Percentiles rank a stretch among this genome's conserved stretches.
Evolutionary conservation across 2,329 filamentous ascomycete species (phyloP).

Genomic region (Verticillium isaacii): DNA sequence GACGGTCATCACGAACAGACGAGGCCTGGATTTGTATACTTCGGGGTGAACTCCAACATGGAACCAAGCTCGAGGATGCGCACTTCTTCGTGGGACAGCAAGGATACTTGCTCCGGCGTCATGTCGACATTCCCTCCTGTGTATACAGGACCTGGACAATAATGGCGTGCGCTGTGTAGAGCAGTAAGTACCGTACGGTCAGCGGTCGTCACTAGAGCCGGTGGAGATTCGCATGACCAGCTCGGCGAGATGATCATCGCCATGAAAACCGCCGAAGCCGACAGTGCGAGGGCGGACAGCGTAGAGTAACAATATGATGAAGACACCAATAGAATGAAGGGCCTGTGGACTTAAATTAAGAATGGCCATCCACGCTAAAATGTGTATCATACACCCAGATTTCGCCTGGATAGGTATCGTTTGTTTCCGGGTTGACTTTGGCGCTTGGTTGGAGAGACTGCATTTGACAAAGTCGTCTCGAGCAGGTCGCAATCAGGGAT

Average conservation of each 20-base stretch:
- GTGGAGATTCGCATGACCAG: slow-evolving; percentile 5
- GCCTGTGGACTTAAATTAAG: slow-evolving; percentile 1
- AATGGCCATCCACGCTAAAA: too few relatives aligned
- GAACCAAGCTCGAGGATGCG: slow-evolving; percentile 13
- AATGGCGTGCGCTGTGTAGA: slow-evolving; percentile 17
- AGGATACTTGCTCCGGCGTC: slow-evolving; percentile 6
- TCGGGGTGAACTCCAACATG: slow-evolving; percentile 18
- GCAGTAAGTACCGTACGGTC: slow-evolving; percentile 12
- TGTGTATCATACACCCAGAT: slow-evolving; percentile 6
- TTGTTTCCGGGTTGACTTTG: slow-evolving; percentile 8
- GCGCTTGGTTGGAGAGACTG: slow-evolving; percentile 1
- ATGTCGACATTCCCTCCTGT: slow-evolving; percentile 18
- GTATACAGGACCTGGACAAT: slow-evolving; percentile 19
- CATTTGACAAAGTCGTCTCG: too few relatives aligned
- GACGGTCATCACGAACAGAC: slow-evolving; percentile 15
- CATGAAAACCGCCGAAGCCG: slow-evolving; percentile 12
- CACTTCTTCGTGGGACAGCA: slow-evolving; percentile 15
- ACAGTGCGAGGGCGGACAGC: slow-evolving; percentile 14
- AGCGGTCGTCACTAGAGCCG: background rate
- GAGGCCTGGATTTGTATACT: slow-evolving; percentile 15
- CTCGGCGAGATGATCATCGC: slow-evolving; percentile 15
- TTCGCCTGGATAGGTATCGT: slow-evolving; percentile 13
- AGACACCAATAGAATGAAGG: slow-evolving; percentile 11
- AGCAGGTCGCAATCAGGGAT: too few relatives aligned
- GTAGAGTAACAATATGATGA: slow-evolving; percentile 12